phyloP scores from a whole-genome alignment of 441 rosid species.

The Melastoma candidum region DNA sequence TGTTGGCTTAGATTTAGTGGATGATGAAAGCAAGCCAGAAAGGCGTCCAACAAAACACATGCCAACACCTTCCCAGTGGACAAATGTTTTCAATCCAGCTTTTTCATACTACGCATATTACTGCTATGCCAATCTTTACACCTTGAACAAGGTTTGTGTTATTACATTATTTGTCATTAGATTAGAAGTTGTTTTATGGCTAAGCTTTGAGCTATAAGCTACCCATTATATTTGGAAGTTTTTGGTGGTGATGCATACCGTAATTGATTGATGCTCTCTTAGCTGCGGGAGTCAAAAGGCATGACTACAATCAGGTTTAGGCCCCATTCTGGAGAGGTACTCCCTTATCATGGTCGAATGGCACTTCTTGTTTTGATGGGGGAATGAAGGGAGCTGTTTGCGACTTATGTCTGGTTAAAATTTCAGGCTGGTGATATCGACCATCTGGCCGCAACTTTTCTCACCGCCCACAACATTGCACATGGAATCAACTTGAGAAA shows the following conservation, averaged over 20 bases:
- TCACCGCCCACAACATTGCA: constrained; percentile 85
- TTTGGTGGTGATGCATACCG: not conserved
- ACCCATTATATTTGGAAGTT: not conserved
- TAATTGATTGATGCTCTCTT: not conserved
- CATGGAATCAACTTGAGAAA: constrained; percentile 95
- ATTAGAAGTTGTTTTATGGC: not conserved
- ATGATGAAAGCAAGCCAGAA: constrained; percentile 99
- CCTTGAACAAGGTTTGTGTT: constrained; percentile 65
- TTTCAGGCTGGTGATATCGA: constrained; percentile 97
- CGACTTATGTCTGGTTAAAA: constrained; percentile 5
- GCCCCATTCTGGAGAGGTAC: constrained; percentile 97
- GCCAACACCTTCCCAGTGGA: constrained; percentile 98
- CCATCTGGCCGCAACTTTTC: constrained; percentile 98
- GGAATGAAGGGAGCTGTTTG: constrained; percentile 7
- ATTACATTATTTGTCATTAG: not conserved
- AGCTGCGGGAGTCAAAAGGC: constrained; percentile 99
- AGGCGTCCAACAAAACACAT: constrained; percentile 99
- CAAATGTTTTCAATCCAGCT: constrained; percentile 93
- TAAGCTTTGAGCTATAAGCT: not conserved
- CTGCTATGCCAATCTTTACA: constrained; percentile 90
- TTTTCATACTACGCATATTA: constrained; percentile 93
- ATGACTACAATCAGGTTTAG: constrained; percentile 93
- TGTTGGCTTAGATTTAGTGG: constrained; percentile 96
- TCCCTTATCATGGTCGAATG: constrained; percentile 7
- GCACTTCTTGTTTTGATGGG: constrained; percentile 3